phyloP scores from a whole-genome alignment of 2,329 filamentous ascomycete genomes.

The Neospermospora avenae region DNA sequence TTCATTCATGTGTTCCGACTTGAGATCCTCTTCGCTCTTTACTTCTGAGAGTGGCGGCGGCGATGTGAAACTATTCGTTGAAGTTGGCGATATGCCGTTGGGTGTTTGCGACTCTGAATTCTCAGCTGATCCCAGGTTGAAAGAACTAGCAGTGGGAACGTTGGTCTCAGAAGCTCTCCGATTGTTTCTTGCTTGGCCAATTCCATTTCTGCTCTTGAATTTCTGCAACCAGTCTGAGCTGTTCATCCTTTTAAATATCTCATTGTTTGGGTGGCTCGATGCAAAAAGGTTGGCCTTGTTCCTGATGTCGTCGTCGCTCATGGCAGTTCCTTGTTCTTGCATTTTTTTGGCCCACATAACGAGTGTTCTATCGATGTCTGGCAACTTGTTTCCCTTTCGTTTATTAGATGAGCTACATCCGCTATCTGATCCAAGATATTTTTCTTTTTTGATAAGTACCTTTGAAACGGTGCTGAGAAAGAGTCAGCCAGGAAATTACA shows the following conservation, averaged over 20 bases:
- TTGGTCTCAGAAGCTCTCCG: conserved; percentile 64
- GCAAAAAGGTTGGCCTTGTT: conserved; percentile 83
- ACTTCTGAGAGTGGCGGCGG: conserved; percentile 68
- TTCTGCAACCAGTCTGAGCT: conserved; percentile 85
- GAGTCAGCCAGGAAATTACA: conserved; percentile 19
- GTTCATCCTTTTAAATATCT: conserved; percentile 67
- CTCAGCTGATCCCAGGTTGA: conserved; percentile 51
- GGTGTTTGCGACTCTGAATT: conserved; percentile 60
- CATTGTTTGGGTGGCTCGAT: conserved; percentile 60
- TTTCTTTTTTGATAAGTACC: conserved; percentile 89
- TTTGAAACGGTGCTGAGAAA: conserved; percentile 90
- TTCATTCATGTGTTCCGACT: conserved; percentile 53
- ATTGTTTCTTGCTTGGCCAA: conserved; percentile 41
- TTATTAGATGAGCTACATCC: conserved; percentile 77
- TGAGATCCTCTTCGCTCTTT: conserved; percentile 63
- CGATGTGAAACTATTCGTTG: conserved; percentile 62
- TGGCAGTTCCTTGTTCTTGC: conserved; percentile 67
- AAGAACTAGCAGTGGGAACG: conserved; percentile 63
- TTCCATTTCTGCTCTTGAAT: conserved; percentile 76
- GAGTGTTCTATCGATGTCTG: conserved; percentile 88
- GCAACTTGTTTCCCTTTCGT: conserved; percentile 74
- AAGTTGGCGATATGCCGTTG: conserved; percentile 67
- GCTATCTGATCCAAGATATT: conserved; percentile 81
- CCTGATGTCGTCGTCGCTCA: conserved; percentile 78
- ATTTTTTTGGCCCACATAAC: conserved; percentile 83